phyloP scores from a whole-genome alignment of 139 green algal genomes.

The Eudorina sp. region DNA sequence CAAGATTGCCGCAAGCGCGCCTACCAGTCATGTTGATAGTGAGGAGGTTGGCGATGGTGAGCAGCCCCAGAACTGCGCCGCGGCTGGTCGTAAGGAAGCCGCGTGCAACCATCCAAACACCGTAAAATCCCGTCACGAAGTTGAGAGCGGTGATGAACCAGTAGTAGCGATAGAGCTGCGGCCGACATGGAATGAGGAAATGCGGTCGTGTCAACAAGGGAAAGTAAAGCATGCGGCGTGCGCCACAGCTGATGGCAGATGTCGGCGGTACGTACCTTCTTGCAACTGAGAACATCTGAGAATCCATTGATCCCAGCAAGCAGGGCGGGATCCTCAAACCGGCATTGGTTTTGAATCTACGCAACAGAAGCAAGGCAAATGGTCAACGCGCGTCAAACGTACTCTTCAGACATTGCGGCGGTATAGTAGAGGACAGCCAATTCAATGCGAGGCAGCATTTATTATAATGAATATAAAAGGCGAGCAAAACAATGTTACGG shows the following conservation, averaged over 20 bases:
- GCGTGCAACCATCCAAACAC: not conserved
- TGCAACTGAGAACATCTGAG: constrained; percentile 5
- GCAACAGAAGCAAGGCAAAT: no score
- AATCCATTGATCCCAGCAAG: not conserved
- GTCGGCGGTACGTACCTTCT: constrained; percentile 18
- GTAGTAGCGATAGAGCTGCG: constrained; percentile 45
- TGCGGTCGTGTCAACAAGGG: not conserved
- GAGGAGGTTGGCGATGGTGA: constrained; percentile 16
- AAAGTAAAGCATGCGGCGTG: not conserved
- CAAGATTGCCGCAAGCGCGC: no score
- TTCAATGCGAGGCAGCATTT: no score
- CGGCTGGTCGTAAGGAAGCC: not conserved
- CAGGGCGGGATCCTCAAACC: not conserved
- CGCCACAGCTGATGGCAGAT: no score
- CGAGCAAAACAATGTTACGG: no score
- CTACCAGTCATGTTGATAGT: constrained; percentile 43
- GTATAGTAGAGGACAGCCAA: no score
- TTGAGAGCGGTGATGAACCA: constrained; percentile 31
- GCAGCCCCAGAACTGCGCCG: not conserved
- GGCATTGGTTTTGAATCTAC: constrained; percentile 38
- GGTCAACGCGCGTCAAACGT: no score
- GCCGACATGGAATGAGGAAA: not conserved
- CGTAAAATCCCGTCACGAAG: not conserved
- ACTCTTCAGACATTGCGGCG: no score
- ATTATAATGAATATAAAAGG: no score